Evolutionary conservation across 225 moss, liverwort and hornwort species (phyloP), one percentile per base, ranked within the genome.

Genomic region (Neckera pumila): DNA sequence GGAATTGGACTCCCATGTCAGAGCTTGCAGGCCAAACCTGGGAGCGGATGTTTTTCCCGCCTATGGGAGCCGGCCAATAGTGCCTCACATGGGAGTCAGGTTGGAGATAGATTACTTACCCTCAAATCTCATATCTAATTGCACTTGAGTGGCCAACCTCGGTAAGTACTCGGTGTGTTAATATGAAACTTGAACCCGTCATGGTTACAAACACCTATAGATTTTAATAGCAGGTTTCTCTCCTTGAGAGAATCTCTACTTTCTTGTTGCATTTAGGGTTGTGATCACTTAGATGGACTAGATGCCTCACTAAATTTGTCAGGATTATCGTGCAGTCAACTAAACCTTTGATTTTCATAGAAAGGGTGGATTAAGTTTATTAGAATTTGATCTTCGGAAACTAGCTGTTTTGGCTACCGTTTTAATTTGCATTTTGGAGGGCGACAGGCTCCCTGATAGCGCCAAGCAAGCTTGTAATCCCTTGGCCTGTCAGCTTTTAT

Each of bases 41-140:
- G 90, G 69, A 93, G 90, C 67, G 76, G 89, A 61, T 90, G 85
- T 47, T 85, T 72, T 87, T 87, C 86, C 86, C 83, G 85, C 82
- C 60, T 90, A 14, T 92, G 90, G 93, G 89, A 91, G 90, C 91
- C 87, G 34, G 70, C 78, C 78, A 82, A n/a, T 90, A 90, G 85
- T 86, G 82, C 84, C 83, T 65, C 47, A 45, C 89, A 89, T 90
- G 90, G 85, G 66, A 90, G 87, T 82, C 91, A 91, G 91, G 93
- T 93, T 84, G 86, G 86, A 91, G 69, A 83, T 86, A 86, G 83
- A 79, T 66, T 84, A 86, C 66, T 69, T 87, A 58, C 82, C 61
- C 89, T 90, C 73, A 88, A 89, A 84, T 74, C 42, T 91, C 72
- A 90, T 83, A 43, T 83, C 33, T 56, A 58, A 80, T 42, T 84